Evolutionary conservation across 768 basidiomycete species (phyloP).

Genomic region (Amanita muscaria): DNA sequence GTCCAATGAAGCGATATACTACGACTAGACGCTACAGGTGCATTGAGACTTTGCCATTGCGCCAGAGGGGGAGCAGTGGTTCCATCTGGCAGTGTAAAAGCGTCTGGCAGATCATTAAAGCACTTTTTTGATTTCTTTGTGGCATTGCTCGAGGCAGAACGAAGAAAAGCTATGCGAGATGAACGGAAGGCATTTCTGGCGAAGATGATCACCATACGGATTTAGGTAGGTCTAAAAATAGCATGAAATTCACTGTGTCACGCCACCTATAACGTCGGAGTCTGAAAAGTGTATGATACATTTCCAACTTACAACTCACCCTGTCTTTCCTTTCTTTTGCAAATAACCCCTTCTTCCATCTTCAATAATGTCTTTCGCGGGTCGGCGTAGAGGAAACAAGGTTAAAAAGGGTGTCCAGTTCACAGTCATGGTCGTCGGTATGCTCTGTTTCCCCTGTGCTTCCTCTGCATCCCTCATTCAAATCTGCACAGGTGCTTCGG

Average conservation of each 20-base stretch:
- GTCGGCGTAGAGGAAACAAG: constrained; percentile 84
- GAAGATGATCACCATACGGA: too few species aligned
- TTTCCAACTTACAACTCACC: constrained; percentile 20
- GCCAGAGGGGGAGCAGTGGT: constrained; percentile 31
- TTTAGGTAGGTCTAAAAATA: constrained; percentile 6
- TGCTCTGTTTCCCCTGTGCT: constrained; percentile 24
- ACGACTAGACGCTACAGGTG: too few species aligned
- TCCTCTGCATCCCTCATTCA: constrained; percentile 16
- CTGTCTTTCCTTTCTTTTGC: constrained; percentile 17
- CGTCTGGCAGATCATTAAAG: constrained; percentile 49
- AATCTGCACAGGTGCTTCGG: constrained; percentile 73
- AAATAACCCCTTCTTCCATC: constrained; percentile 9
- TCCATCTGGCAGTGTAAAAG: constrained; percentile 35
- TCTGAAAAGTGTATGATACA: constrained; percentile 16
- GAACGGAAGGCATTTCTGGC: background rate
- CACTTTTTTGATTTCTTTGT: constrained; percentile 36
- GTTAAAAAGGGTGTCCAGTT: constrained; percentile 99
- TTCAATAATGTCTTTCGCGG: constrained; percentile 69
- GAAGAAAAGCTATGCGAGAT: background rate
- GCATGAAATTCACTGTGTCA: constrained; percentile 18
- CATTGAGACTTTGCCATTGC: constrained; percentile 28
- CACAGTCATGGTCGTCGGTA: constrained; percentile 96
- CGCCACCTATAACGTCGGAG: constrained; percentile 16
- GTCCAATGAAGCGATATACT: too few species aligned
- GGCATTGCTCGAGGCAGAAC: background rate